phyloP scores from a whole-genome alignment of 371 early-diverging fungal species.

The Catenaria anguillulae region DNA sequence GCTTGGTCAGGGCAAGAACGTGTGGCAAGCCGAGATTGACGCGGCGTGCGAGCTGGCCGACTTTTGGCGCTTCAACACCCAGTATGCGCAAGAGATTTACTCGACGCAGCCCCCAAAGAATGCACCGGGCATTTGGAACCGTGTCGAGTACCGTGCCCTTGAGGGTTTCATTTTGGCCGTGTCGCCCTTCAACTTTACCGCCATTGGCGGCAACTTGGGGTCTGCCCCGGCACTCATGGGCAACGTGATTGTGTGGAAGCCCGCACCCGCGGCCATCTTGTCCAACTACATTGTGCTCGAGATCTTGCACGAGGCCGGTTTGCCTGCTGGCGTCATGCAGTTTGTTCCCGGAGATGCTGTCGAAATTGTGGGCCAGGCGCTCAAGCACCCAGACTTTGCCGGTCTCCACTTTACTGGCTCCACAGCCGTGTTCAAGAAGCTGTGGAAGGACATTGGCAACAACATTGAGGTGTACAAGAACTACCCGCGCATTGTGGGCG shows the following conservation, averaged over 20 bases:
- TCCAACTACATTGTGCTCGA: conserved; percentile 84
- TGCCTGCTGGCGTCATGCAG: conserved; percentile 93
- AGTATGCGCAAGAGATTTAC: conserved; percentile 89
- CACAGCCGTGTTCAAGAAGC: conserved; percentile 78
- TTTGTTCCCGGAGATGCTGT: conserved; percentile 86
- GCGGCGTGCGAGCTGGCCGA: conserved; percentile 84
- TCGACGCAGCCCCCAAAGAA: conserved; percentile 83
- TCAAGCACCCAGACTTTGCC: conserved; percentile 76
- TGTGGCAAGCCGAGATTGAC: conserved; percentile 98
- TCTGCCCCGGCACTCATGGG: conserved; percentile 92
- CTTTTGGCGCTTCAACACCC: conserved; percentile 90
- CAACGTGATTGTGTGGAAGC: conserved; percentile 96
- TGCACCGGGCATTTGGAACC: conserved; percentile 81
- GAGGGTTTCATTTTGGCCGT: conserved; percentile 95
- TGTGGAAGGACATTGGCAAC: conserved; percentile 82
- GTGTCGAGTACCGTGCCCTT: conserved; percentile 85
- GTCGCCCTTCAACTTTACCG: conserved; percentile 98
- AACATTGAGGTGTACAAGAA: conserved; percentile 78
- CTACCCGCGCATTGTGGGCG: conserved; percentile 95
- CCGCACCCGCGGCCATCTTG: conserved; percentile 68
- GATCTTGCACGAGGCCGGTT: conserved; percentile 85
- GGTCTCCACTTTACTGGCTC: conserved; percentile 96
- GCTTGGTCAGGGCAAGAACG: conserved; percentile 97
- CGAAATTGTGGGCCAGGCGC: conserved; percentile 42
- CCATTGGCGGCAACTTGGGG: conserved; percentile 92